Conservation (phyloP, 2,329 filamentous ascomycete genomes). For the Fusarium zealandicum region DNA sequence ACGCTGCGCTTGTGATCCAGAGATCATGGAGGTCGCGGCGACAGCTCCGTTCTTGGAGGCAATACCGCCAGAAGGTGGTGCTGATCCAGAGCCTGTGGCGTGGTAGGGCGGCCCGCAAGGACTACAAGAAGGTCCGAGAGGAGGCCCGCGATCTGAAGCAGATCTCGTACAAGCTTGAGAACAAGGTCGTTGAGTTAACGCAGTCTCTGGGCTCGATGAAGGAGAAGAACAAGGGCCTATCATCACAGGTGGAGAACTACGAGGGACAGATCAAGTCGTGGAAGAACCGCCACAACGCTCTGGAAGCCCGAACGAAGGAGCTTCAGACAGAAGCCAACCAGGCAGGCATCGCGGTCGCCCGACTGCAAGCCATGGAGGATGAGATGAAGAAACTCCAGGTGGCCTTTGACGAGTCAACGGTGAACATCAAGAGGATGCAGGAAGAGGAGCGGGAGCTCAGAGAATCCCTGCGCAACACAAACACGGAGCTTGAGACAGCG, state of each 20-base stretch:
- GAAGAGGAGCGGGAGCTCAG: conserved; percentile 89
- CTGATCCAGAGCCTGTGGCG: conserved; percentile 94
- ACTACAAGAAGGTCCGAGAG: conserved; percentile 90
- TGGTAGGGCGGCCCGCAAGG: conserved; percentile 78
- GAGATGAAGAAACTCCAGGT: conserved; percentile 92
- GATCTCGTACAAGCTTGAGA: conserved; percentile 99
- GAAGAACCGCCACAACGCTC: conserved; percentile 88
- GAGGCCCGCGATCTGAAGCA: conserved; percentile 98
- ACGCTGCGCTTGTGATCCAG: conserved; percentile 90
- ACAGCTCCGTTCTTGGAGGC: conserved; percentile 81
- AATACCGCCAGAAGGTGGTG: conserved; percentile 87
- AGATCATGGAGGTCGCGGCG: conserved; percentile 84
- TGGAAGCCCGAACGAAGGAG: conserved; percentile 91
- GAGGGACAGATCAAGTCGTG: conserved; percentile 95
- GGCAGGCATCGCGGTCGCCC: conserved; percentile 92
- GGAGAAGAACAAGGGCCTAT: conserved; percentile 88
- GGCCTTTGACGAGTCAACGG: conserved; percentile 87
- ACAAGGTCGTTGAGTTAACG: conserved; percentile 98
- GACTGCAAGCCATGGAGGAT: conserved; percentile 88
- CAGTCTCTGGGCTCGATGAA: conserved; percentile 93
- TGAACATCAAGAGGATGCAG: conserved; percentile 91
- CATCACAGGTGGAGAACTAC: conserved; percentile 92
- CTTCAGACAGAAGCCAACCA: conserved; percentile 97
- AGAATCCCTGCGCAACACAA: conserved; percentile 81
- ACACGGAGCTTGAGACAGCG: conserved; percentile 79